A percentile compares a stretch with the other conserved stretches of the same genome.
Conservation (phyloP, 108 stramenopile genomes). For the Chaetoceros tenuissimus region DNA sequence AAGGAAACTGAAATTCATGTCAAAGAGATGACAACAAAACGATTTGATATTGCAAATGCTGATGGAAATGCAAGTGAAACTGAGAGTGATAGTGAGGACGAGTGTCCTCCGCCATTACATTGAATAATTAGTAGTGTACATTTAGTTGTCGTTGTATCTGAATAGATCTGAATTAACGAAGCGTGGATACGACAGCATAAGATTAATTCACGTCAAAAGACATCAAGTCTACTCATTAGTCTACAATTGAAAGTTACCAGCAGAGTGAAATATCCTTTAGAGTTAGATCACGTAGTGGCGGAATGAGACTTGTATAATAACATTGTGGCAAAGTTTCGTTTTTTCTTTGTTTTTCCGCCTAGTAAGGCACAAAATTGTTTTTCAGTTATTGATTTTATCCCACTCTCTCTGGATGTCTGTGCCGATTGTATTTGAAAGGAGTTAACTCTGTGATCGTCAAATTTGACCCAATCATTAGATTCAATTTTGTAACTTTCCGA, state of each 20-base stretch:
- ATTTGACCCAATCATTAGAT: neutral
- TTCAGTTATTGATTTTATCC: neutral
- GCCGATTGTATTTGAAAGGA: neutral
- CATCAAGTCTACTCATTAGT: too few species aligned
- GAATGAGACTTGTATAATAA: neutral
- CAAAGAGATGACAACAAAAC: conserved; percentile 5
- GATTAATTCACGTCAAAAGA: too few species aligned
- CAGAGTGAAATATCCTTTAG: too few species aligned
- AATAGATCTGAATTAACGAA: too few species aligned
- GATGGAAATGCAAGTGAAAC: conserved; percentile 2
- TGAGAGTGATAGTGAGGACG: conserved; percentile 24
- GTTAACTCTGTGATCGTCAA: neutral
- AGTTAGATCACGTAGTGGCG: too few species aligned
- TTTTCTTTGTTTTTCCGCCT: neutral
- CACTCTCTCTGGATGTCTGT: too few species aligned
- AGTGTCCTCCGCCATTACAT: conserved; percentile 25
- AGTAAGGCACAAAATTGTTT: neutral
- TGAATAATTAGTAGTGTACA: conserved; percentile 5
- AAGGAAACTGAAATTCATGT: conserved; percentile 8
- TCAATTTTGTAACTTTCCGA: too few species aligned
- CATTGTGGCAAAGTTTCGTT: neutral
- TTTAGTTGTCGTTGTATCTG: conserved; percentile 3
- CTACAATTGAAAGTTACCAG: too few species aligned
- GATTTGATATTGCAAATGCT: conserved; percentile 1
- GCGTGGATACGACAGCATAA: too few species aligned